phyloP scores from a whole-genome alignment of 805 yeast genomes.

The Candida golubevii region DNA sequence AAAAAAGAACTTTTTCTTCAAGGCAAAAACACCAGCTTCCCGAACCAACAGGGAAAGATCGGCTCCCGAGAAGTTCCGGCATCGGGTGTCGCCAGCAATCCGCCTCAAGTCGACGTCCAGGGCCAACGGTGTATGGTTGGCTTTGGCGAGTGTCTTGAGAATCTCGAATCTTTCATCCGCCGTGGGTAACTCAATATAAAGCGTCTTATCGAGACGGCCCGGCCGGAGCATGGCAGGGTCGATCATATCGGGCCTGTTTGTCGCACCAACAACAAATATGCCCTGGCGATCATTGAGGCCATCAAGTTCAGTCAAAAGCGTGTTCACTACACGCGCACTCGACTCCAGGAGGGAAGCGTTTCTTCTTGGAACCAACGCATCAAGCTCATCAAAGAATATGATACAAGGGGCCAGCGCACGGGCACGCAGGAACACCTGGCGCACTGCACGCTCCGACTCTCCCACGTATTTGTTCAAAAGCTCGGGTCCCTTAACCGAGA shows the following conservation, averaged over 20 bases:
- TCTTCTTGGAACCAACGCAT: conserved; percentile 92
- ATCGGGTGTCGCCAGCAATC: conserved; percentile 71
- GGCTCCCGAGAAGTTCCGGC: conserved; percentile 93
- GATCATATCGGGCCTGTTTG: conserved; percentile 96
- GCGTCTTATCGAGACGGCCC: conserved; percentile 89
- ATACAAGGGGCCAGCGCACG: conserved; percentile 92
- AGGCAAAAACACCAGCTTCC: conserved; percentile 89
- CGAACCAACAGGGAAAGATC: conserved; percentile 88
- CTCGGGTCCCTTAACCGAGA: conserved; percentile 95
- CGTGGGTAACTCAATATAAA: conserved; percentile 85
- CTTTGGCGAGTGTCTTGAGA: conserved; percentile 64
- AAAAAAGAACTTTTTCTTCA: conserved; percentile 66
- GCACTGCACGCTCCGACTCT: conserved; percentile 88
- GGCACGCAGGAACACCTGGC: conserved; percentile 91
- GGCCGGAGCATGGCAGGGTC: conserved; percentile 98
- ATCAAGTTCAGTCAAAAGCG: conserved; percentile 88
- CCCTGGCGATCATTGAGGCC: conserved; percentile 92
- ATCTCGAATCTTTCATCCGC: conserved; percentile 78
- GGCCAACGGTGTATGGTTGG: conserved; percentile 73
- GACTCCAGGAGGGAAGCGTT: conserved; percentile 86
- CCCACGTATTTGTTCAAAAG: conserved; percentile 92
- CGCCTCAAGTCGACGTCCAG: conserved; percentile 52
- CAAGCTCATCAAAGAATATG: conserved; percentile 92
- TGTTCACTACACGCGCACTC: conserved; percentile 90
- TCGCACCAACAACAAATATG: conserved; percentile 92